These are phyloP conservation scores for Carex kokanica DNA, from an alignment of 176 grass and related monocot species.

Conservation along the genomic window DNA sequence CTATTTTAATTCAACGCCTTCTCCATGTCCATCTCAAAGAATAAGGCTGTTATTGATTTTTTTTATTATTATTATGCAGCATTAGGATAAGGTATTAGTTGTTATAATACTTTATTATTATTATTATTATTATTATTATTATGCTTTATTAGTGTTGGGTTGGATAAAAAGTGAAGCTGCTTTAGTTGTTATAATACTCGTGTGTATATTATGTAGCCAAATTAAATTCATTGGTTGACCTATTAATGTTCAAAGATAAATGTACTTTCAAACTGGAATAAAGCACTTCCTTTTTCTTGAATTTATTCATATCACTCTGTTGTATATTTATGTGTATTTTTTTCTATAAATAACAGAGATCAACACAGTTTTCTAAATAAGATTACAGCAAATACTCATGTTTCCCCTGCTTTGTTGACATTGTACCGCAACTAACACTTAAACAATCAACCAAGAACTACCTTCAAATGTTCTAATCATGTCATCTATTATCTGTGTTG, in stretches of 20 bases:
- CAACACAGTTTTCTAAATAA: neutral
- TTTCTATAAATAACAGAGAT: neutral
- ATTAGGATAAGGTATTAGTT: neutral
- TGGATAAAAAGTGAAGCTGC: neutral
- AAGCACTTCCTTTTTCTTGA: neutral
- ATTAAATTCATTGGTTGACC: neutral
- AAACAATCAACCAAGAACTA: neutral
- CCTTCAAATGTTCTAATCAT: neutral
- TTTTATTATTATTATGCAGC: neutral
- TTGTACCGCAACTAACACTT: neutral
- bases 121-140: too few relatives aligned
- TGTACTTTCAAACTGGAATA: neutral
- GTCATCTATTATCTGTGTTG: neutral
- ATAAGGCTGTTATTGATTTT: neutral
- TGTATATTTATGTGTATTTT: too few relatives aligned
- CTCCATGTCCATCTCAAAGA: neutral
- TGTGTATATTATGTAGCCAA: neutral
- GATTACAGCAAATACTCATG: neutral
- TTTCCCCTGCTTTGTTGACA: neutral
- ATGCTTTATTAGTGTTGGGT: too few relatives aligned
- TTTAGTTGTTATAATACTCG: neutral
- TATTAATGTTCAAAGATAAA: neutral
- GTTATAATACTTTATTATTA: neutral
- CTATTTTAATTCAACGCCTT: conserved; percentile 9
- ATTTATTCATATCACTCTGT: neutral